Base-by-base conservation (phyloP, 495 filamentous ascomycete genomes). In the Saxophila tyrrhenica region DNA sequence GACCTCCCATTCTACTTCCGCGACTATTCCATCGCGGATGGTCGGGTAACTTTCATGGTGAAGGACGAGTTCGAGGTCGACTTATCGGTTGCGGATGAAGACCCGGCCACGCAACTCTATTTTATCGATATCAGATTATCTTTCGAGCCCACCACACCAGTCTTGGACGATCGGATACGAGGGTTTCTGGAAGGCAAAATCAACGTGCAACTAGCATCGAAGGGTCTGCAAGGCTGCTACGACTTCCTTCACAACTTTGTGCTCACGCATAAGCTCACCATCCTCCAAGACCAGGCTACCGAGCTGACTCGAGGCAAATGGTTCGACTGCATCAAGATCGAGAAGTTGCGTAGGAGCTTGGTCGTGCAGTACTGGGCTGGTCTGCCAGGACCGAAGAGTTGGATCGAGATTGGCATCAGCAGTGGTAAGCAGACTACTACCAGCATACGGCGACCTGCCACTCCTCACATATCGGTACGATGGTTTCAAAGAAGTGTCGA, bases 51-150 rank as follows among this genome's bases (percentile, higher is more conserved):
- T 0, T 98, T 97, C 65, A 77, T 72, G 25, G 83, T 96, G 5
- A 70, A 78, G 23, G 79, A 78, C 43, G 92, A 96, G 63, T 98
- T 95, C 64, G 94, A 98, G 65, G 78, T 95, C 21, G 92, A 97
- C 62, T 78, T 97, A 54, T 86, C 85, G 0, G 83, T 96, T 53
- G 85, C 83, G 0, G 81, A 88, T 57, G 89, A 95, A 62, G 81
- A 90, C 49, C 78, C 79, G 15, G 70, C 76, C 25, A 84, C 81
- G 9, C 91, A 90, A 64, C 88, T 94, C 64, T 95, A 81, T 69
- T 95, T 96, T 63, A 83, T 97, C 56, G 90, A 96, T 62, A 84
- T 95, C 57, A 80, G 89, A 49, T 88, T 94, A 57, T 69, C 82
- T 23, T 98, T 94, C 67, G 73, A 71, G 16, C 92, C 92, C 8